Evolutionary conservation across 345 rosid genomes (phyloP).

Genomic region (Linum trigynum): DNA sequence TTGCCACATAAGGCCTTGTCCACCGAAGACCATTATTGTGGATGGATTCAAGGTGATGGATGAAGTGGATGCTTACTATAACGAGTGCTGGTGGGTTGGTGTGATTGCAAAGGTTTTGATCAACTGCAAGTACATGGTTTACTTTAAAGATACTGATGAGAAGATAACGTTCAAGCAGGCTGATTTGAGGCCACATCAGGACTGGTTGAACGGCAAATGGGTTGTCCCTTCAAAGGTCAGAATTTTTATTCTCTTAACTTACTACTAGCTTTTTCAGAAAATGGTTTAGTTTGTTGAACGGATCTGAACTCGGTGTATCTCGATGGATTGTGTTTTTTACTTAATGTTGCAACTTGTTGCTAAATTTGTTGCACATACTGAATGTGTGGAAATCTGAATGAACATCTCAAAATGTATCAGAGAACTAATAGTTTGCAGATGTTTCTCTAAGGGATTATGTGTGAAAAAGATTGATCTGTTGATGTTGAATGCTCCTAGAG

Average conservation of each 20-base stretch:
- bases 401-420: too few species aligned
- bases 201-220: constrained; percentile 78
- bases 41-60: constrained; percentile 39
- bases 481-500: too few species aligned
- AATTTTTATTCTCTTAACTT: background rate
- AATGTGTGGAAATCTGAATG: too few species aligned
- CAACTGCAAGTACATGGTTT: constrained; percentile 38
- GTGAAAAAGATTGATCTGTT: too few species aligned
- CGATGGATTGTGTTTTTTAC: too few species aligned
- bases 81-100: constrained; percentile 93
- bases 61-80: constrained; percentile 71
- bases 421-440: too few species aligned
- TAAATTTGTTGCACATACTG: too few species aligned
- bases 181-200: constrained; percentile 61
- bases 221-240: constrained; percentile 37
- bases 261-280: background rate
- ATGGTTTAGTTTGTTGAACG: too few species aligned
- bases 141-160: constrained; percentile 44
- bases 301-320: background rate
- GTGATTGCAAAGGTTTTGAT: constrained; percentile 40
- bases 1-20: constrained; percentile 61
- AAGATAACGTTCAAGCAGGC: constrained; percentile 43
- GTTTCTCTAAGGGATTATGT: too few species aligned
- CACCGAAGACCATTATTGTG: constrained; percentile 31
- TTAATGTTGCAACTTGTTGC: too few species aligned